A percentile compares a stretch with the other conserved stretches of the same genome.
These are phyloP conservation scores for Podosphaera aphanis DNA, from an alignment of 2,329 filamentous ascomycete species.

Conservation along the genomic window DNA sequence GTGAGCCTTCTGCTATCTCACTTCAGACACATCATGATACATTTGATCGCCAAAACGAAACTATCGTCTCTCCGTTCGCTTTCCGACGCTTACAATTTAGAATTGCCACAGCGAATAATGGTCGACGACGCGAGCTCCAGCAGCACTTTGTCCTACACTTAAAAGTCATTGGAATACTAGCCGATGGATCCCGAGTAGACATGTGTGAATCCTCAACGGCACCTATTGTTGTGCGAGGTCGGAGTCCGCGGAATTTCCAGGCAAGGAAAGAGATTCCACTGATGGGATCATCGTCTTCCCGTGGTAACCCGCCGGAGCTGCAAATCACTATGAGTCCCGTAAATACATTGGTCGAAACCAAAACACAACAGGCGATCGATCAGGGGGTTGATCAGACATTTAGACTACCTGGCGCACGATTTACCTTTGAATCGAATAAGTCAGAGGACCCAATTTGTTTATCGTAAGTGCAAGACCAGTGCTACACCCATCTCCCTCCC, in stretches of 20 bases:
- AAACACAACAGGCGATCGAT: slow-evolving; percentile 9
- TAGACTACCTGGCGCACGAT: slow-evolving; percentile 14
- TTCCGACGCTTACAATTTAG: slow-evolving; percentile 88
- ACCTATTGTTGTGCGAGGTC: slow-evolving; percentile 77
- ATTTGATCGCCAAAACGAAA: slow-evolving; percentile 29
- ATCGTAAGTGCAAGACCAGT: slow-evolving; percentile 11
- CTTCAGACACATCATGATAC: slow-evolving; percentile 40
- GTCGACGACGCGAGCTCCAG: slow-evolving; percentile 77
- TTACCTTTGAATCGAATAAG: slow-evolving; percentile 15
- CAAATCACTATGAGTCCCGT: slow-evolving; percentile 11
- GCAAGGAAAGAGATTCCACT: slow-evolving; percentile 81
- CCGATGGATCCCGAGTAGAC: slow-evolving; percentile 60
- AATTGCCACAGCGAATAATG: slow-evolving; percentile 89
- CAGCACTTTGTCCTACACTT: slow-evolving; percentile 85
- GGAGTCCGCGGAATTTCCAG: slow-evolving; percentile 87
- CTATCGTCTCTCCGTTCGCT: slow-evolving; percentile 73
- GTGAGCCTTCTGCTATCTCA: slow-evolving; percentile 66
- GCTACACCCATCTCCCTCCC: neutral
- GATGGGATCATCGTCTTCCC: slow-evolving; percentile 15
- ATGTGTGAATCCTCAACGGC: slow-evolving; percentile 69
- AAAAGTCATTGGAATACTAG: slow-evolving; percentile 62
- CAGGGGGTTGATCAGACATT: slow-evolving; percentile 3
- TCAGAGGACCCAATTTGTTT: slow-evolving; percentile 12
- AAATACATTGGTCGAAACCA: slow-evolving; percentile 6
- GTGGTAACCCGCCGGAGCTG: slow-evolving; percentile 15